Conservation (phyloP, 176 grass and related monocot species). For the Aegilops longissima region DNA sequence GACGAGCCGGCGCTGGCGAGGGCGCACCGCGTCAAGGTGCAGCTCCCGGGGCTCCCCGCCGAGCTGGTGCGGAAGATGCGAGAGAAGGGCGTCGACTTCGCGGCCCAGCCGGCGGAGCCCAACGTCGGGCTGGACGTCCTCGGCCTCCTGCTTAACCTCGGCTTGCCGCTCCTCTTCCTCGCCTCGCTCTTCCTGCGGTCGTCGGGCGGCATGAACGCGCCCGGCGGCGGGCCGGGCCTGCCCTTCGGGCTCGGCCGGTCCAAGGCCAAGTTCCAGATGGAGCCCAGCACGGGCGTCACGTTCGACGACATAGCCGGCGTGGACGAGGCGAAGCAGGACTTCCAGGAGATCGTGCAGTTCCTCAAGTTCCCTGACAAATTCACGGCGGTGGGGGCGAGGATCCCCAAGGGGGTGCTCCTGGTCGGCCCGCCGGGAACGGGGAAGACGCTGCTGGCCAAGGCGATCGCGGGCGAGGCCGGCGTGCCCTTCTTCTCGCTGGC, state of each 20-base stretch:
- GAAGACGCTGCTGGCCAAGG: slow-evolving; percentile 81
- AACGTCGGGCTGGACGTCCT: slow-evolving; percentile 46
- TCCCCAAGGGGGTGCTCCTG: slow-evolving; percentile 74
- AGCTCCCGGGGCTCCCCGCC: slow-evolving; percentile 53
- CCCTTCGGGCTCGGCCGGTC: slow-evolving; percentile 72
- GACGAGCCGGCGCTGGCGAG: slow-evolving; percentile 42
- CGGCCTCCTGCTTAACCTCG: slow-evolving; percentile 48
- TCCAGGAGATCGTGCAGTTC: slow-evolving; percentile 92
- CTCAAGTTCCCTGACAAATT: slow-evolving; percentile 62
- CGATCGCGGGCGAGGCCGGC: slow-evolving; percentile 75
- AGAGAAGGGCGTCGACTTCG: slow-evolving; percentile 68
- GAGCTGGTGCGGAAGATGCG: slow-evolving; percentile 66
- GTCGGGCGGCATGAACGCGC: slow-evolving; percentile 21
- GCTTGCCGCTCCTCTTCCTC: slow-evolving; percentile 66
- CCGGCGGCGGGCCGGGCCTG: slow-evolving; percentile 39
- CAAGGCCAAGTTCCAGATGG: slow-evolving; percentile 91
- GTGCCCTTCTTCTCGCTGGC: slow-evolving; percentile 90
- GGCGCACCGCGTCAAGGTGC: slow-evolving; percentile 64
- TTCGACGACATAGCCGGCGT: slow-evolving; percentile 79
- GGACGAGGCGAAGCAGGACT: slow-evolving; percentile 86
- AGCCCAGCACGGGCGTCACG: slow-evolving; percentile 82
- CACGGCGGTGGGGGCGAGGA: slow-evolving; percentile 58
- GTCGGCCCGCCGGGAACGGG: slow-evolving; percentile 64
- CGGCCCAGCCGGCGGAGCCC: slow-evolving; percentile 50
- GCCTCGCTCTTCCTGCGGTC: slow-evolving; percentile 46